A percentile compares a stretch with the other conserved stretches of the same genome.
These are phyloP conservation scores for Bretschneidera sinensis DNA, from an alignment of 345 rosid genomes.

Conservation along the genomic window DNA sequence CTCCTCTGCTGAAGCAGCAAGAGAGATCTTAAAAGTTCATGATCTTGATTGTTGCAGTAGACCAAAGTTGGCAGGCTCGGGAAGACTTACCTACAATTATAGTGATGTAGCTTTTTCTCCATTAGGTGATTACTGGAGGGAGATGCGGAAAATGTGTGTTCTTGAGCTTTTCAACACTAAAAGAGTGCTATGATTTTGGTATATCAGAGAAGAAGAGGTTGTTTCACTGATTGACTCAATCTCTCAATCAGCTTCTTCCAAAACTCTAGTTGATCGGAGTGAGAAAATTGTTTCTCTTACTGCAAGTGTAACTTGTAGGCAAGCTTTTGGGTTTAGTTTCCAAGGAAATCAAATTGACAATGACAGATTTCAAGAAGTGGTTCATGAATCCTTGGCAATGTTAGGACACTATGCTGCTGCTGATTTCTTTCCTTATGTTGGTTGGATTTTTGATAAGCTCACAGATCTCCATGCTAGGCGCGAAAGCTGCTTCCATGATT, in stretches of 20 bases:
- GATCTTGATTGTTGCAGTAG: constrained; percentile 22
- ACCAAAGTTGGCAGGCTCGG: constrained; percentile 17
- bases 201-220: constrained; percentile 31
- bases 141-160: constrained; percentile 28
- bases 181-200: constrained; percentile 11
- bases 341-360: constrained; percentile 23
- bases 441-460: constrained; percentile 39
- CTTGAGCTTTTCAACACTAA: constrained; percentile 23
- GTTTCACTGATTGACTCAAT: constrained; percentile 24
- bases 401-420: constrained; percentile 30
- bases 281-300: constrained; percentile 25
- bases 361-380: constrained; percentile 22
- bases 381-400: constrained; percentile 26
- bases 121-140: no score
- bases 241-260: constrained; percentile 15
- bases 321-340: constrained; percentile 31
- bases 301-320: constrained; percentile 15
- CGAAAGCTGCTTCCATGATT: no score
- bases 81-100: constrained; percentile 30
- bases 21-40: constrained; percentile 20
- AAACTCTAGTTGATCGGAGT: constrained; percentile 23
- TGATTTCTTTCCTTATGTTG: constrained; percentile 29
- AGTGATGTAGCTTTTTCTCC: constrained; percentile 27
- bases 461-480: constrained; percentile 32
- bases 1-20: constrained; percentile 26